Base-by-base conservation (phyloP, 106 monocot species). In the Acorus calamus region DNA sequence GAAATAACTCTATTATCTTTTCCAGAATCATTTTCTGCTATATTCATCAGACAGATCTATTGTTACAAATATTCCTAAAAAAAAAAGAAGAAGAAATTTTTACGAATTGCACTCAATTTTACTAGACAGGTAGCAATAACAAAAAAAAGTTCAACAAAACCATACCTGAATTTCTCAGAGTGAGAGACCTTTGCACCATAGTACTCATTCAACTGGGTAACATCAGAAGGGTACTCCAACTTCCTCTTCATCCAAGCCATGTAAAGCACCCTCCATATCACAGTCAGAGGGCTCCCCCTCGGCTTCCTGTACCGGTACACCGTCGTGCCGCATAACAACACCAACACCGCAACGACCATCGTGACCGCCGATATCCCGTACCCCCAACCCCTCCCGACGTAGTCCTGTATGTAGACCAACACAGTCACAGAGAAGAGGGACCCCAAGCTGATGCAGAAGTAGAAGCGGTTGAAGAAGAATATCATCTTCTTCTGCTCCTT, bases 391-490 rank as follows among this genome's bases (percentile, higher is more conserved):
- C 85, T 52, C 6, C 85, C 85, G 4, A 85, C 81, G 49, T 85
- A 75, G 50, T 85, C 85, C 69, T 85, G 85, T 11, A 85, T 55
- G 74, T 85, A 85, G 14, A 85, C 68, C 42, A 85, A 66, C 46
- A 78, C 77, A 4, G 85, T 85, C n/a, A 75, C 78, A 0, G 81
- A 65, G 50, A 81, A 81, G n/a, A 85, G 72, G 0, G 85, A 81
- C 13, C 85, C 81, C 46, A 81, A 56, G 68, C 78, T 85, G 65
- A 85, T 76, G 69, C 78, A 60, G 72, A 85, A 85, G 72, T 81
- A 81, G 78, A 85, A 85, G 28, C 85, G 64, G 56, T 69, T 81
- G 78, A 85, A 85, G 85, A 85, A 85, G 72, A 81, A 81, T 9
- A 73, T 11, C 81, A 85, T 85, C 14, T 66, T 54, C 47, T 72